Evolutionary conservation across 371 early-diverging fungal species (phyloP).

Genomic region (Mortierella sp.): DNA sequence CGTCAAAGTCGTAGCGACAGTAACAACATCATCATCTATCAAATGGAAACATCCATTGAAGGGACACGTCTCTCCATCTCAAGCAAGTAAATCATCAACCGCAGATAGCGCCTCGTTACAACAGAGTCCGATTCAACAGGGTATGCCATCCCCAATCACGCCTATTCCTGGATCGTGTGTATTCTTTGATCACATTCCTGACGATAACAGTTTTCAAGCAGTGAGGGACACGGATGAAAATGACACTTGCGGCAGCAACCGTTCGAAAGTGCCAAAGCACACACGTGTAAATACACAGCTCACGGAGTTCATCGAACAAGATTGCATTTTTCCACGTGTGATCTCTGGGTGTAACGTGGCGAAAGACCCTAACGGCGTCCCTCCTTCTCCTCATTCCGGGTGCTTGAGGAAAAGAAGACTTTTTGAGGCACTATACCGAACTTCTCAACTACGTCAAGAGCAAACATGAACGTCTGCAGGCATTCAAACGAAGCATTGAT

Average conservation of each 20-base stretch:
- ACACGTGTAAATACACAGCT: conserved; percentile 23
- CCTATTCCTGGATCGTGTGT: too few relatives aligned
- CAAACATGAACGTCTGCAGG: conserved; percentile 63
- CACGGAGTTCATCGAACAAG: neutral
- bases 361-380: too few relatives aligned
- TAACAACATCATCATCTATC: neutral
- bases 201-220: conserved; percentile 30
- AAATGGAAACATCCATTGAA: too few relatives aligned
- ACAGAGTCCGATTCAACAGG: too few relatives aligned
- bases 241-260: too few relatives aligned
- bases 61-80: too few relatives aligned
- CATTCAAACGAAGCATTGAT: conserved; percentile 62
- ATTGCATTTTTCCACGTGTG: too few relatives aligned
- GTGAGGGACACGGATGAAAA: conserved; percentile 38
- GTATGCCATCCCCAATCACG: too few relatives aligned
- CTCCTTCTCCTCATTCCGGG: too few relatives aligned
- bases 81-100: neutral
- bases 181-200: too few relatives aligned
- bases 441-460: conserved; percentile 76
- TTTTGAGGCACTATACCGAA: conserved; percentile 82
- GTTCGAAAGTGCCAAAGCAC: conserved; percentile 41
- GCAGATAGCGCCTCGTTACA: neutral
- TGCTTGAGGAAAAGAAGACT: conserved; percentile 23
- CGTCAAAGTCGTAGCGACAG: too few relatives aligned
- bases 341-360: too few relatives aligned